Base-by-base conservation (phyloP, 169 alveolate species). In the Plasmodium adleri region DNA sequence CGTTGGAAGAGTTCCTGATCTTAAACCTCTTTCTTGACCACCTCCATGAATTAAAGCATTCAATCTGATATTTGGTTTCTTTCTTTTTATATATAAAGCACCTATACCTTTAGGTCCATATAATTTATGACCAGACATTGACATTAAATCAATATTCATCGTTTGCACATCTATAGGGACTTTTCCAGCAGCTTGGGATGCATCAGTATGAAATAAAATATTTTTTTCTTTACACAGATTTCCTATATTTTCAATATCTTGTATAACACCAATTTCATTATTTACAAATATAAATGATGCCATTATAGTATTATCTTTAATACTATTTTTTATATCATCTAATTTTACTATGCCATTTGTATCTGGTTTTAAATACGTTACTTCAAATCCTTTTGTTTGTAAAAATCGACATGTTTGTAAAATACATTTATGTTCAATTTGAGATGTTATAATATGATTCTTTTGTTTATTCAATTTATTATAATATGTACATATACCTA, bases 21-120 rank as follows among this genome's bases (percentile, higher is more conserved):
- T 93, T 88, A 98, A 78, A 47, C 99, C 99, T 52, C 99, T 93
- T 93, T 99, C 99, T 94, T 99, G 98, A 7, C 99, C 99, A 22
- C 99, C 99, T 24, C 99, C 99, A 93, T 96, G 98, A 32, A 99
- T 98, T 26, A 97, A 87, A 0, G 99, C 98, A 60, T 94, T 95
- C 73, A 99, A 94, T 64, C 99, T 93, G 8, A 98, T 99, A 78
- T 99, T 95, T 12, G 99, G 99, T 75, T 94, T 96, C 71, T 98
- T 96, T 88, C 98, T 94, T 43, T 95, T 86, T 12, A 99, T 98
- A 93, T 96, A 98, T 85, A 99, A 95, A 1, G 99, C 99, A 17
- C 99, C 99, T 17, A 98, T 95, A 12, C 99, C 99, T 92, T 98
- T 99, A n/a, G 99, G 99, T 15, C 99, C 99, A 93, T 99, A 98